Evolutionary conservation across 805 yeast genomes (phyloP).

Genomic region (Suhomyces sp.): DNA sequence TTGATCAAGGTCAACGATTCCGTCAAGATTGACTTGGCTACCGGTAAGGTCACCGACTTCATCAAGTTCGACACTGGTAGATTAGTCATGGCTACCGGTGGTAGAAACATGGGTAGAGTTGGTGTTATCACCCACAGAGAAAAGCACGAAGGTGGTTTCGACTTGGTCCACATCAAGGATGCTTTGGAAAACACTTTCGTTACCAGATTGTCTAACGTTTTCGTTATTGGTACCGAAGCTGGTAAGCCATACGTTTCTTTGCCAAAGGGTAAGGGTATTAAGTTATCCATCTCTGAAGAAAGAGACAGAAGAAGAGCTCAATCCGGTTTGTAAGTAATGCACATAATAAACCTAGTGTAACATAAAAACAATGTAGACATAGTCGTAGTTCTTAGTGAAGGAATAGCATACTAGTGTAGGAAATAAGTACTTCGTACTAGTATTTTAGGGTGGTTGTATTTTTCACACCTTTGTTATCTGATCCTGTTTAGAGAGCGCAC

Average conservation of each 20-base stretch:
- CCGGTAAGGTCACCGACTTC: conserved; percentile 28
- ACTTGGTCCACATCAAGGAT: conserved; percentile 42
- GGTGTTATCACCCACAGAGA: conserved; percentile 43
- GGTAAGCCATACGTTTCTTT: conserved; percentile 40
- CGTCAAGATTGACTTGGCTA: conserved; percentile 24
- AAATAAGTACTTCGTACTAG: no score
- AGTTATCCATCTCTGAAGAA: conserved; percentile 41
- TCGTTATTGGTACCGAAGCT: conserved; percentile 41
- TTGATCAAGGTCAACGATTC: conserved; percentile 22
- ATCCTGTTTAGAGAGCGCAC: not conserved
- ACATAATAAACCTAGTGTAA: not conserved
- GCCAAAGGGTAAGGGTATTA: conserved; percentile 46
- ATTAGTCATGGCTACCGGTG: conserved; percentile 44
- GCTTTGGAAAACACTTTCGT: conserved; percentile 41
- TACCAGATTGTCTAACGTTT: conserved; percentile 41
- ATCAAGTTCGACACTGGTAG: conserved; percentile 40
- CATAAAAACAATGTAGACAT: not conserved
- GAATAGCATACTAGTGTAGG: no score
- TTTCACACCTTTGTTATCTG: not conserved
- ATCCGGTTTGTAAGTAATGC: conserved; percentile 26
- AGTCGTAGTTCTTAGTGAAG: no score
- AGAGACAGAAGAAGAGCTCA: conserved; percentile 46
- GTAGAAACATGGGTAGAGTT: conserved; percentile 43
- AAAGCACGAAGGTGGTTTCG: conserved; percentile 44
- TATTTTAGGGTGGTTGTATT: no score